Percentiles rank a stretch among this genome's conserved stretches.
Conservation (phyloP, 1,284 basidiomycete species). For the Xerocomus nothofagi region DNA sequence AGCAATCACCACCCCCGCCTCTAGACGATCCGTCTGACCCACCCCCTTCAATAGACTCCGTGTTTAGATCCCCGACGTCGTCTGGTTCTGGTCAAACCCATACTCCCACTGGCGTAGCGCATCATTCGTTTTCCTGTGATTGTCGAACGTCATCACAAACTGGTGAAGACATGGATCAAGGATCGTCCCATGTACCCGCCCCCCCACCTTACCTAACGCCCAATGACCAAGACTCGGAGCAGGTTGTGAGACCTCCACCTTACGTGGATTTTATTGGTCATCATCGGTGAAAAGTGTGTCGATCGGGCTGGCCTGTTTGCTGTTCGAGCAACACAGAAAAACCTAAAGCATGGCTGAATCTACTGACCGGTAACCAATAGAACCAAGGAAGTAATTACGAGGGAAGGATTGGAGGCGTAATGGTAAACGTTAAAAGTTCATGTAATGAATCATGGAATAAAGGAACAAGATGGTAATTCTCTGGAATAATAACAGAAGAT, state of each 20-base stretch:
- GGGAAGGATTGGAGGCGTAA: conserved; percentile 16
- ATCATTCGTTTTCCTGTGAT: conserved; percentile 35
- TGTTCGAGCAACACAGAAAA: not conserved
- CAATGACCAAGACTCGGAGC: conserved; percentile 40
- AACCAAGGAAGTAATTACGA: conserved; percentile 35
- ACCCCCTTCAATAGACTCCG: conserved; percentile 79
- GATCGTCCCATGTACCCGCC: conserved; percentile 45
- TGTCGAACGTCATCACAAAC: conserved; percentile 25
- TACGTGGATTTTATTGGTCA: conserved; percentile 42
- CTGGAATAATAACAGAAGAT: conserved; percentile 18
- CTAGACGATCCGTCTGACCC: conserved; percentile 84
- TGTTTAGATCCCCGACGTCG: conserved; percentile 60
- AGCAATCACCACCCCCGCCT: conserved; percentile 64
- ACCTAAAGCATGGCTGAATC: not conserved
- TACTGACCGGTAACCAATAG: conserved; percentile 16
- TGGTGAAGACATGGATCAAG: conserved; percentile 33
- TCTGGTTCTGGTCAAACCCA: conserved; percentile 44
- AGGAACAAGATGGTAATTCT: conserved; percentile 21
- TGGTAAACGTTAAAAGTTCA: conserved; percentile 28
- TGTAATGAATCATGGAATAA: conserved; percentile 25
- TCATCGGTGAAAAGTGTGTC: conserved; percentile 10
- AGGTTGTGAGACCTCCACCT: conserved; percentile 40
- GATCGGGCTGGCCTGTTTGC: not conserved
- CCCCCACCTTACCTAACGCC: conserved; percentile 49
- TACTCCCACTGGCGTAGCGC: conserved; percentile 37